Evolutionary conservation across 139 green algal species (phyloP).

Genomic region (Coelastrella sp.): DNA sequence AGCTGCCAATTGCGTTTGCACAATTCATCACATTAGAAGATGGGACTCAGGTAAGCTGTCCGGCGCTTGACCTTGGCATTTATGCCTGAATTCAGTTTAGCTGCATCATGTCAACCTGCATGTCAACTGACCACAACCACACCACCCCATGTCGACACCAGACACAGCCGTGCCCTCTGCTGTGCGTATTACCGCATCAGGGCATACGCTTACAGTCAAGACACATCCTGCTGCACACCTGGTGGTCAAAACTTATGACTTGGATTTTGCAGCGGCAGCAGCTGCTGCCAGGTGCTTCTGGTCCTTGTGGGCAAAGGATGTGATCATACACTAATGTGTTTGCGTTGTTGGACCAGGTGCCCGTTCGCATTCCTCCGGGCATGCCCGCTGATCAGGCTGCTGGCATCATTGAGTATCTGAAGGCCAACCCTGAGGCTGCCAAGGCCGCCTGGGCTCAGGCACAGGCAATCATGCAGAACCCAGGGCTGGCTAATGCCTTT

Average conservation of each 20-base stretch:
- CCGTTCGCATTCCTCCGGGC: constrained; percentile 61
- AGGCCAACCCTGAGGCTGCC: constrained; percentile 72
- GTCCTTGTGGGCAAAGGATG: no score
- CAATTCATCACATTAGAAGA: constrained; percentile 61
- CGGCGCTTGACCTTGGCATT: neutral
- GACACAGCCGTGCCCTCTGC: neutral
- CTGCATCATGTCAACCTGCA: neutral
- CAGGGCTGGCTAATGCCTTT: constrained; percentile 63
- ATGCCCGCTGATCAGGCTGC: constrained; percentile 59
- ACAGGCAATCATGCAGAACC: constrained; percentile 57
- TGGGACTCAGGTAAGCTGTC: constrained; percentile 51
- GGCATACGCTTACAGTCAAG: neutral
- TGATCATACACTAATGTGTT: no score
- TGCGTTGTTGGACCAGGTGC: constrained; percentile 41
- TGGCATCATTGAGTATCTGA: constrained; percentile 72
- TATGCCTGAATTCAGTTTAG: neutral
- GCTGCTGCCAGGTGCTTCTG: no score
- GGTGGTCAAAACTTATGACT: neutral
- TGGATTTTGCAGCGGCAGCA: neutral
- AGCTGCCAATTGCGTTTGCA: constrained; percentile 50
- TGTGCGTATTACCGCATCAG: neutral
- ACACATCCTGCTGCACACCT: neutral
- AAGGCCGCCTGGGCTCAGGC: constrained; percentile 63
- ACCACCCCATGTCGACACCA: neutral
- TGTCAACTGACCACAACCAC: neutral